A percentile compares a stretch with the other conserved stretches of the same genome.
phyloP scores from a whole-genome alignment of 257 asterid genomes.

The Orobanche coerulescens region DNA sequence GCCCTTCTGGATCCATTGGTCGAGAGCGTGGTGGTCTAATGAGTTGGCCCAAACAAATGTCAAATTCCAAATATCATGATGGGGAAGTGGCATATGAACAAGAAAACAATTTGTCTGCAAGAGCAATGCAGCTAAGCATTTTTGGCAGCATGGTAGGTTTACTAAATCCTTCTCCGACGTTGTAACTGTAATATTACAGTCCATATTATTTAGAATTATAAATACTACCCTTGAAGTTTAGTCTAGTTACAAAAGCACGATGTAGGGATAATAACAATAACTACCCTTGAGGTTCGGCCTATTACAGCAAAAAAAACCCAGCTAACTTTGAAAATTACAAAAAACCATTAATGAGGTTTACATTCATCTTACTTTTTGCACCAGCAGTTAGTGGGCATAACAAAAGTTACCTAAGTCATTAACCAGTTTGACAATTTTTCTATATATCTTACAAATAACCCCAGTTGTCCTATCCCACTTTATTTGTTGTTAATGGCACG shows the following conservation, averaged over 20 bases:
- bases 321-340: background rate
- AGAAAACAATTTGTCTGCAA: slow-evolving; percentile 51
- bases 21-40: slow-evolving; percentile 51
- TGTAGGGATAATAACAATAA: background rate
- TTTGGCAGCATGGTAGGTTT: slow-evolving; percentile 72
- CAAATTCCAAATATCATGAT: slow-evolving; percentile 25
- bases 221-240: background rate
- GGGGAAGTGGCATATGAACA: slow-evolving; percentile 29
- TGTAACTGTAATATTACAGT: background rate
- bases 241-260: background rate
- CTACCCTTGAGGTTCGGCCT: background rate
- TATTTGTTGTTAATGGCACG: no score
- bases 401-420: no score
- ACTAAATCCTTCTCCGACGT: background rate
- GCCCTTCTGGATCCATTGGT: slow-evolving; percentile 37
- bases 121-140: slow-evolving; percentile 71
- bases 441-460: no score
- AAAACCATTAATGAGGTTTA: background rate
- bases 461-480: no score
- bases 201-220: background rate
- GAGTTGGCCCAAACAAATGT: slow-evolving; percentile 69
- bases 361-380: no score
- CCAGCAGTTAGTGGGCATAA: no score
- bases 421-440: no score
- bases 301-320: background rate